Evolutionary conservation across 2,329 filamentous ascomycete species (phyloP), one percentile per base, ranked within the genome.

Genomic region (Penicillium hordei): DNA sequence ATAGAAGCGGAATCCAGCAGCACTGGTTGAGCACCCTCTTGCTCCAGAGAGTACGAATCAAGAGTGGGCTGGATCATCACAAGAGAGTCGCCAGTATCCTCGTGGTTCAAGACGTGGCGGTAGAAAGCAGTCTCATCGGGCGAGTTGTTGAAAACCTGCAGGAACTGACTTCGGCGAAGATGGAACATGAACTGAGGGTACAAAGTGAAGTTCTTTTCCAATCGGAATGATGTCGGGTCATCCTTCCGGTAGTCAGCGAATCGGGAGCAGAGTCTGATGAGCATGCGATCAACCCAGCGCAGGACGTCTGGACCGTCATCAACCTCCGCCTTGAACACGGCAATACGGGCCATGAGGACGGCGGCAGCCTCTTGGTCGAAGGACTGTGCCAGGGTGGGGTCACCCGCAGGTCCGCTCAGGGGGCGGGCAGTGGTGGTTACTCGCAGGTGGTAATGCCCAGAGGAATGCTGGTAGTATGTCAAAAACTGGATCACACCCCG

Each of bases 171-270:
- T 76, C 94, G 87, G 68, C 94, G 89, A 60, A 99, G 84, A 76
- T 99, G 94, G 83, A 99, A 99, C 94, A 99, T 99, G 79, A 99
- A 99, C 74, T 99, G 94, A 27, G 94, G 94, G 72, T 99, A 99
- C 17, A 99, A 83, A 0, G 93, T 97, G 72, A 99, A 99, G 81
- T 99, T 99, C 86, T 97, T 97, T 77, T 99, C 94, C 62, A 96
- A 78, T 36, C 92, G 86, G 86, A 99, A 99, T 0, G 93, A 97
- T 5, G 93, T 95, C 15, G 94, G 92, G 69, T 99, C 94, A 72
- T 99, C 94, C 78, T 99, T 99, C 62, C 94, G 86, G 75, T 99
- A 99, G 76, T 99, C 94, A 29, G 94, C 94, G 72, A 99, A 99
- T 66, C 93, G 86, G 42, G 93, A 96, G 81, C 94, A 99, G 27